Conservation (phyloP, 176 grass and related monocot genomes). For the Carex cristatella region DNA sequence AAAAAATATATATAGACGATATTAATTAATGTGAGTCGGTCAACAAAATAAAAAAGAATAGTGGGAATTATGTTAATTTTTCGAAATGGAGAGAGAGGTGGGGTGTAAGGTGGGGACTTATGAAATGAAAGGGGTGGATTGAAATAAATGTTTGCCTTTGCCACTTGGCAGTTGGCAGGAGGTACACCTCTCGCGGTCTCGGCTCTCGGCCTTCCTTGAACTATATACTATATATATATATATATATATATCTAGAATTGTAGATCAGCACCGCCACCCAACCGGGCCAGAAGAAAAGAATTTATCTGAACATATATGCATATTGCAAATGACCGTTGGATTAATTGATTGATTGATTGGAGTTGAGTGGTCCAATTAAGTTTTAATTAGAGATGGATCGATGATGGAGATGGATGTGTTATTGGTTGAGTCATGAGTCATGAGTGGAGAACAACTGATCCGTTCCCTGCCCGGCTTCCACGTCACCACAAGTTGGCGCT, state of each 20-base stretch:
- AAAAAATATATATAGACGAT: neutral
- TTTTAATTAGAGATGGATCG: too few relatives aligned
- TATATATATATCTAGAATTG: neutral
- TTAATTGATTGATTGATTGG: neutral
- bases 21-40: neutral
- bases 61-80: neutral
- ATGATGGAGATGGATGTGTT: neutral
- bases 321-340: neutral
- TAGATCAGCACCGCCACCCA: neutral
- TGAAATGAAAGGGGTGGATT: neutral
- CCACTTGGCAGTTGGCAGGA: conserved; percentile 12
- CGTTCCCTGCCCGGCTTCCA: neutral
- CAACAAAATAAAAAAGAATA: neutral
- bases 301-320: neutral
- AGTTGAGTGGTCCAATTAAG: neutral
- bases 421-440: too few relatives aligned
- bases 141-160: neutral
- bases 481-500: conserved; percentile 11
- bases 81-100: neutral
- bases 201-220: neutral
- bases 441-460: neutral
- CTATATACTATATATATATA: too few relatives aligned
- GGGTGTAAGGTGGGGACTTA: neutral
- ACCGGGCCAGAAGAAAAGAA: too few relatives aligned
- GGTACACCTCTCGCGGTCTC: neutral